phyloP scores from a whole-genome alignment of 345 rosid species.

The Brassica rapa region DNA sequence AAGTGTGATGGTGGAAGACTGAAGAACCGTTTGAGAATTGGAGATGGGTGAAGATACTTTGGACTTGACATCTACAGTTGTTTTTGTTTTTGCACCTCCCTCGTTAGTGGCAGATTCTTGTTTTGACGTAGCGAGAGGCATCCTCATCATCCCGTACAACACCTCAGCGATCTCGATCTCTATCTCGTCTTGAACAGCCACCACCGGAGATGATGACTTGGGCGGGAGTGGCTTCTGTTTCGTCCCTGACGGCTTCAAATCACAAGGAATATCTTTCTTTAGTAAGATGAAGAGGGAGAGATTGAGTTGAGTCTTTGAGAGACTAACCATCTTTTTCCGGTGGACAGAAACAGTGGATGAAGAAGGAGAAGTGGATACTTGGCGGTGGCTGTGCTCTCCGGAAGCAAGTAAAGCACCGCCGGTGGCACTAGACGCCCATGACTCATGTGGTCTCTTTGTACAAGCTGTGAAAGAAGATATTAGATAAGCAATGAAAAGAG shows the following conservation, averaged over 20 bases:
- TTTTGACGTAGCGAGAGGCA: constrained; percentile 69
- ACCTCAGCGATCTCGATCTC: constrained; percentile 99
- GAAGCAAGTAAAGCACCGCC: constrained; percentile 48
- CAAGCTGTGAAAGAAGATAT: constrained; percentile 49
- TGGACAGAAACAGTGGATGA: constrained; percentile 70
- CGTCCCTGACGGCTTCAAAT: constrained; percentile 62
- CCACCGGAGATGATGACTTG: constrained; percentile 55
- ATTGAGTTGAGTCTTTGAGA: neutral
- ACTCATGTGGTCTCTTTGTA: constrained; percentile 90
- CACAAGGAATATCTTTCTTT: neutral
- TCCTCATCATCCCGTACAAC: constrained; percentile 86
- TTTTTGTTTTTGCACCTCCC: constrained; percentile 40
- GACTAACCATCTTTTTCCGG: constrained; percentile 78
- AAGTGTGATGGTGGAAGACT: constrained; percentile 54
- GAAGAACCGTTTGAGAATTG: constrained; percentile 55
- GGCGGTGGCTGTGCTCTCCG: constrained; percentile 68
- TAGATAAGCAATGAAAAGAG: neutral
- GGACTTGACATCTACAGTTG: constrained; percentile 50
- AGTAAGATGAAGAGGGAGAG: neutral
- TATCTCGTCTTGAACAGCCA: constrained; percentile 75
- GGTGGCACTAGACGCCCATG: constrained; percentile 62
- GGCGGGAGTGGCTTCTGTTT: constrained; percentile 69
- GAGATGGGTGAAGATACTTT: constrained; percentile 88
- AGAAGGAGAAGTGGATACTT: constrained; percentile 81
- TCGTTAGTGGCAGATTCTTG: constrained; percentile 56